Conservation (phyloP, 2,329 filamentous ascomycete species). For the Curvularia sp. region DNA sequence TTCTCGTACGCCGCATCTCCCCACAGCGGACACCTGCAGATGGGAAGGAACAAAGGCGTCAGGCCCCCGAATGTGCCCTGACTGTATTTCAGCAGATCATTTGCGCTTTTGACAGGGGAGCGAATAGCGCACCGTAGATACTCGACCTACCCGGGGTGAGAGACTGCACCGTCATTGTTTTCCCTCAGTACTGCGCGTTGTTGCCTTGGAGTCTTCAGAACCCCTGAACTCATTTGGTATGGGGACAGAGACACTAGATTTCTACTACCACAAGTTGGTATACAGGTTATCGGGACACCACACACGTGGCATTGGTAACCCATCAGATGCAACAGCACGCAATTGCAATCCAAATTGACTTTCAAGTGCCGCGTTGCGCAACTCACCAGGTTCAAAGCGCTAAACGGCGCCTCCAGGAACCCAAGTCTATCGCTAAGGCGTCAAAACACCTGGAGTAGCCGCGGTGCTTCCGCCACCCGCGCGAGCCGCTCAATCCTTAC, state of each 20-base stretch:
- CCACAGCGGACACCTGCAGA: conserved; percentile 5
- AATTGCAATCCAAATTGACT: conserved; percentile 8
- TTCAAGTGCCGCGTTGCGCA: conserved; percentile 10
- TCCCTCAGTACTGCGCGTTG: neutral
- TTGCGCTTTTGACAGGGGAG: conserved; percentile 1
- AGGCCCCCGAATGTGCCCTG: neutral
- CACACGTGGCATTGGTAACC: conserved; percentile 21
- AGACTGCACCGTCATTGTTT: neutral
- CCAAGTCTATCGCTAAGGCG: conserved; percentile 19
- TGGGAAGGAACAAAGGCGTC: conserved; percentile 2
- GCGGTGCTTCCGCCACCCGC: conserved; percentile 21
- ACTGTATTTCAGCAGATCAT: conserved; percentile 1
- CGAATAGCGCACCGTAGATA: neutral
- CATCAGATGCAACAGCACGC: conserved; percentile 8
- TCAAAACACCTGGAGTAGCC: conserved; percentile 14
- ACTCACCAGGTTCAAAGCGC: conserved; percentile 15
- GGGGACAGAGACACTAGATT: neutral
- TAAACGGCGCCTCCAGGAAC: conserved; percentile 18
- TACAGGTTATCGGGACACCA: conserved; percentile 22
- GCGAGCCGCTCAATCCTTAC: conserved; percentile 20
- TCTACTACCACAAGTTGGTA: neutral
- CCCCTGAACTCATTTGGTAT: neutral
- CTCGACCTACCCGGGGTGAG: neutral
- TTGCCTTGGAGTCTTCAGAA: neutral
- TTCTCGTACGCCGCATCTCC: conserved; percentile 2